Evolutionary conservation across 108 stramenopile genomes (phyloP).

Genomic region (Aureococcus anophagefferens): DNA sequence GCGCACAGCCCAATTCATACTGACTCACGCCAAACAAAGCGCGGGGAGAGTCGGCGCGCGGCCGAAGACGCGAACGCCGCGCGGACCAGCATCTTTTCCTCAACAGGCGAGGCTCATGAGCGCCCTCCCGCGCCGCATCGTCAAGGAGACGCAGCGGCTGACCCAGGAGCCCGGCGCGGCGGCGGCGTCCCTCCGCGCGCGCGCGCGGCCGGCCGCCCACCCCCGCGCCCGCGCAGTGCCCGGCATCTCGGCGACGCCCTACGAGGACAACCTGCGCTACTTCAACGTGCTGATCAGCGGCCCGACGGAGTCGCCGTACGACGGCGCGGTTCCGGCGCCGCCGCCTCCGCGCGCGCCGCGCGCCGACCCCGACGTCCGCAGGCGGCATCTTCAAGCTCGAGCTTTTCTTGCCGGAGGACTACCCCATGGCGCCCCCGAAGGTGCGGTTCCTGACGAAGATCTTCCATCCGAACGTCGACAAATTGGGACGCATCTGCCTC

Average conservation of each 20-base stretch:
- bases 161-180: constrained; percentile 72
- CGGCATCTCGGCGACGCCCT: constrained; percentile 93
- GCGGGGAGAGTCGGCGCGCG: no score
- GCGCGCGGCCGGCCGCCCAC: background rate
- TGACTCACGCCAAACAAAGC: no score
- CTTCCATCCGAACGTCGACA: constrained; percentile 98
- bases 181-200: background rate
- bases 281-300: constrained; percentile 94
- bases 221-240: constrained; percentile 33
- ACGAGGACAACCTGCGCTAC: constrained; percentile 92
- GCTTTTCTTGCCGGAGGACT: constrained; percentile 92
- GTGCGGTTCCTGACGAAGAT: constrained; percentile 97
- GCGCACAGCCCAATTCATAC: no score
- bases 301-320: constrained; percentile 85
- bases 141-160: constrained; percentile 85
- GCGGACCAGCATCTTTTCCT: no score
- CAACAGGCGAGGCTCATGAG: no score
- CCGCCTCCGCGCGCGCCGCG: background rate
- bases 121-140: constrained; percentile 19
- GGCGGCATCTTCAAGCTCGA: constrained; percentile 65
- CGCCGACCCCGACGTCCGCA: background rate
- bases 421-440: constrained; percentile 98
- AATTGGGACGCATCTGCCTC: constrained; percentile 92
- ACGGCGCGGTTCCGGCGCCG: constrained; percentile 41
- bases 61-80: no score